These are phyloP conservation scores for Scedosporium dehoogii DNA, from an alignment of 2,329 filamentous ascomycete genomes.

Conservation along the genomic window DNA sequence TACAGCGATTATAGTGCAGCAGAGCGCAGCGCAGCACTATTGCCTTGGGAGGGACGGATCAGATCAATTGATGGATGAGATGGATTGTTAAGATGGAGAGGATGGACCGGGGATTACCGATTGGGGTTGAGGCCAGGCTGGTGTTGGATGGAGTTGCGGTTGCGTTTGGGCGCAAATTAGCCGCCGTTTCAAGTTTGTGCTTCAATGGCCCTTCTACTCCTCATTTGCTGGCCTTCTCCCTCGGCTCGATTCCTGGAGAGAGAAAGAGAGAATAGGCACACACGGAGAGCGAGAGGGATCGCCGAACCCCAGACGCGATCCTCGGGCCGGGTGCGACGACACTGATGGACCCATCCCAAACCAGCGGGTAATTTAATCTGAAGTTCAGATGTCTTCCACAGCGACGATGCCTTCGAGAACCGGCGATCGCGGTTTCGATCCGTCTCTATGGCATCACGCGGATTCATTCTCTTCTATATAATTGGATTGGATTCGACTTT, in stretches of 20 bases:
- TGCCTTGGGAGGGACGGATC: no score
- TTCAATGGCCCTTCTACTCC: not conserved
- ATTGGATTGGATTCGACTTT: not conserved
- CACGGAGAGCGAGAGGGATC: not conserved
- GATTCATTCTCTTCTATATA: not conserved
- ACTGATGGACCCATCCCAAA: not conserved
- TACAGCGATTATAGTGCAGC: no score
- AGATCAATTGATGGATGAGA: no score
- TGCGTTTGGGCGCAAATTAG: conserved; percentile 4
- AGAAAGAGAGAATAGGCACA: not conserved
- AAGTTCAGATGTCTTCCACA: not conserved
- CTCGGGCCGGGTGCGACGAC: not conserved
- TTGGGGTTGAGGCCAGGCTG: not conserved
- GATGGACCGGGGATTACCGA: not conserved
- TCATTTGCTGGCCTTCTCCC: not conserved
- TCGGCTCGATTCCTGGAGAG: not conserved
- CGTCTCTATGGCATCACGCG: not conserved
- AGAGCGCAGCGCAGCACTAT: no score
- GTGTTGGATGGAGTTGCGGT: not conserved
- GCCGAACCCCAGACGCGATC: not conserved
- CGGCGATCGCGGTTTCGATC: not conserved
- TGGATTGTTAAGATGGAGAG: not conserved
- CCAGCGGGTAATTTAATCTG: not conserved
- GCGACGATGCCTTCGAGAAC: not conserved
- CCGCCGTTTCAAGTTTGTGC: conserved; percentile 3